phyloP scores from a whole-genome alignment of 352 stramenopile genomes.

The Phytophthora fragariae region DNA sequence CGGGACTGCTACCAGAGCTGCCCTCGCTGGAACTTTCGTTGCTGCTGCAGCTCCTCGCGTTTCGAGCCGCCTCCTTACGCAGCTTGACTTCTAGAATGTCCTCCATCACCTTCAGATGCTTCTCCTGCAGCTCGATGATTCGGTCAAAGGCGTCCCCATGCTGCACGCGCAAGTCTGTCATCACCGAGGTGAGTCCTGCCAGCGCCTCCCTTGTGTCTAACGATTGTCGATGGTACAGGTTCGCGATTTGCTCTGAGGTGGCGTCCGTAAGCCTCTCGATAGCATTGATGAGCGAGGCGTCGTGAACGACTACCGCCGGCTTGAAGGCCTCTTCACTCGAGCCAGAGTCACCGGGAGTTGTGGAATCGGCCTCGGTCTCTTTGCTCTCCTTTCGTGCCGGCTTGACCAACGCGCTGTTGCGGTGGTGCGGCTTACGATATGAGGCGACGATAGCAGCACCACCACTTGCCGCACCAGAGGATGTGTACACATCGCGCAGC shows the following conservation, averaged over 20 bases:
- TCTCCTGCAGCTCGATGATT: constrained; percentile 73
- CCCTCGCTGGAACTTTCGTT: constrained; percentile 15
- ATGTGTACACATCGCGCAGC: constrained; percentile 70
- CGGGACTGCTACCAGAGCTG: constrained; percentile 16
- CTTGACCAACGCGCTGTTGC: constrained; percentile 10
- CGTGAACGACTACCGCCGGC: constrained; percentile 61
- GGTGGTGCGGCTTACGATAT: constrained; percentile 29
- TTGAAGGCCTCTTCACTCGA: constrained; percentile 49
- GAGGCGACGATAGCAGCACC: constrained; percentile 4
- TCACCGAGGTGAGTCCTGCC: constrained; percentile 48
- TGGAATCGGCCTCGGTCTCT: constrained; percentile 54
- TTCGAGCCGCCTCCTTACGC: constrained; percentile 39
- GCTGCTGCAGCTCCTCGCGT: constrained; percentile 16
- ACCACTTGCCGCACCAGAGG: constrained; percentile 26
- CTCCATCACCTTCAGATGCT: constrained; percentile 73
- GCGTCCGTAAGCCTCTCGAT: constrained; percentile 71
- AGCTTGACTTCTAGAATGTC: constrained; percentile 63
- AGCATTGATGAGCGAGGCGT: constrained; percentile 62
- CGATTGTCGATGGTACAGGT: constrained; percentile 43
- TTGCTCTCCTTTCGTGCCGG: constrained; percentile 31
- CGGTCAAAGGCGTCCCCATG: constrained; percentile 52
- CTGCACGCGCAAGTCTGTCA: constrained; percentile 64
- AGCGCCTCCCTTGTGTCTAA: constrained; percentile 40
- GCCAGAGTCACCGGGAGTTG: constrained; percentile 61
- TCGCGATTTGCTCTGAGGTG: constrained; percentile 62